Evolutionary conservation across 2,329 filamentous ascomycete genomes (phyloP), one percentile per base, ranked within the genome.

Genomic region (Byssoonygena ceratinophila): DNA sequence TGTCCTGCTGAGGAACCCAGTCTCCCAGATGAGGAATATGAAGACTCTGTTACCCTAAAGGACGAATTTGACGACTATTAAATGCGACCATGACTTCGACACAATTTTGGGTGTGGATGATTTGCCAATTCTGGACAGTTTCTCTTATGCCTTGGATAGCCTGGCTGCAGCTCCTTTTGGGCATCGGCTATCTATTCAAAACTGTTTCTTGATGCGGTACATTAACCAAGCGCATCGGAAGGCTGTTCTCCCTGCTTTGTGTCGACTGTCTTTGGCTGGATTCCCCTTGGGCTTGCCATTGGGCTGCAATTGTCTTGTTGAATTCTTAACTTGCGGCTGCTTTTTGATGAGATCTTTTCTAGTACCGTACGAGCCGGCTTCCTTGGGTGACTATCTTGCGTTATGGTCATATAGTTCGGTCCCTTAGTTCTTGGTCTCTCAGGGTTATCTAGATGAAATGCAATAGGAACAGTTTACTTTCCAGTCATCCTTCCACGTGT

Each of bases 251-350:
- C n/a, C 27, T n/a, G 25, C n/a, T 11, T 31, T 4, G 25, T 32
- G 43, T 32, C 43, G 16, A 45, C 20, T 31, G 41, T 45, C 41
- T n/a, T 45, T 41, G 20, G 12, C 31, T 32, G 4, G 43, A 25
- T 41, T 7, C n/a, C 25, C 39, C n/a, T 45, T 45, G 25, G 43
- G n/a, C 16, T 45, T 29, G 46, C n/a, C 46, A 39, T 48, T 48
- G 34, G 45, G 29, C 45, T 47, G 6, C 16, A 11, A 18, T 4
- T n/a, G n/a, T n/a, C n/a, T n/a, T n/a, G n/a, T 36, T 39, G 9
- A 27, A 20, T 36, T 20, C 25, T 36, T 46, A n/a, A 11, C 46
- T 39, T n/a, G 46, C 5, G 39, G n/a, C 6, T 4, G 39, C 6
- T 25, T 23, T 14, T 41, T 41, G 34, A n/a, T n/a, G n/a, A n/a